Conservation (phyloP, 371 early-diverging fungal species). For the Gilbertella persicaria region DNA sequence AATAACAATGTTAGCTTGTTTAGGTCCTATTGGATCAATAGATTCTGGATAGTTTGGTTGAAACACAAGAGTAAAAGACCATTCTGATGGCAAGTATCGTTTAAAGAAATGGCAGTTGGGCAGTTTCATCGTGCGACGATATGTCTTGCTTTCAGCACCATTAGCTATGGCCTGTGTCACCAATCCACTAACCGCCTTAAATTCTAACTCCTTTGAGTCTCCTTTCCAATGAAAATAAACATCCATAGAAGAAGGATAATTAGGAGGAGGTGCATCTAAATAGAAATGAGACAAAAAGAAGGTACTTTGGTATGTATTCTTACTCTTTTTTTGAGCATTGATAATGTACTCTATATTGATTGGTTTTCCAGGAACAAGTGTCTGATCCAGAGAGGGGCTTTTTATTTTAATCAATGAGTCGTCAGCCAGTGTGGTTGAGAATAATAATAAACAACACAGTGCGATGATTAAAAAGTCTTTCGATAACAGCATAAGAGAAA, state of each 20-base stretch:
- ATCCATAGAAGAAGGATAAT: conserved; percentile 19
- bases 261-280: neutral
- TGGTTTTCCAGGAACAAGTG: neutral
- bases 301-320: too few species aligned
- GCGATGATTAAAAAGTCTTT: too few species aligned
- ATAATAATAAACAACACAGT: too few species aligned
- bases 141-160: conserved; percentile 1
- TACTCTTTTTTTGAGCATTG: neutral
- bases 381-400: neutral
- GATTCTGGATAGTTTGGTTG: conserved; percentile 11
- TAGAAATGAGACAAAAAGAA: neutral
- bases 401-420: neutral
- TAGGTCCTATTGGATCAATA: conserved; percentile 3
- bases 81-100: conserved; percentile 18
- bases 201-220: neutral
- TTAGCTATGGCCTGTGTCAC: conserved; percentile 4
- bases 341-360: neutral
- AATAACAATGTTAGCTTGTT: conserved; percentile 1
- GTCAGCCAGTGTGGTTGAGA: neutral
- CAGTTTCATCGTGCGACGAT: conserved; percentile 15
- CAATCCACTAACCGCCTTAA: conserved; percentile 10
- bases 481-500: neutral
- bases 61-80: conserved; percentile 17
- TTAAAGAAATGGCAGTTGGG: conserved; percentile 23
- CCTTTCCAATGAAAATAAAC: conserved; percentile 16